phyloP scores from a whole-genome alignment of 2,329 filamentous ascomycete genomes.

The Penicillium sp. region DNA sequence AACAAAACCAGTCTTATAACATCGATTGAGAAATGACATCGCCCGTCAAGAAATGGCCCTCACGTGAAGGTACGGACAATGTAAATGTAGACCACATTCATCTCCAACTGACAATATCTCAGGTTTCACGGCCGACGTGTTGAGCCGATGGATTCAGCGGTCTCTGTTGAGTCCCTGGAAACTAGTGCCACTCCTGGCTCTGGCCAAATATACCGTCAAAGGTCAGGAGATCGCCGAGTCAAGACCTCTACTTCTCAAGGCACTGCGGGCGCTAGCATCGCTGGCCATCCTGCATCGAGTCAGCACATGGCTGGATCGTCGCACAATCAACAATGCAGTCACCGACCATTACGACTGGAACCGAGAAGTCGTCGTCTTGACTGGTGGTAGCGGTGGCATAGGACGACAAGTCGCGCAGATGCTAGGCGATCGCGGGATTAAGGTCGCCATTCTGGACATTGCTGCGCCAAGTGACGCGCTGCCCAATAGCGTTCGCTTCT shows the following conservation, averaged over 20 bases:
- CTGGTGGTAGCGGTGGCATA: slow-evolving; percentile 69
- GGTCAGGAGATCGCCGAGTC: slow-evolving; percentile 52
- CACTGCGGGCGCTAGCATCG: slow-evolving; percentile 50
- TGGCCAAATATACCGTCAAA: slow-evolving; percentile 58
- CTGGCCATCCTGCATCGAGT: slow-evolving; percentile 48
- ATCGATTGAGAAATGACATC: slow-evolving; percentile 8
- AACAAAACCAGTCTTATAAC: no score
- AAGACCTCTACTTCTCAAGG: slow-evolving; percentile 48
- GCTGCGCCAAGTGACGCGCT: slow-evolving; percentile 29
- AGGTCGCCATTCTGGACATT: slow-evolving; percentile 63
- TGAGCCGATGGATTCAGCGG: slow-evolving; percentile 52
- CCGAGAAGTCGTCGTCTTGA: slow-evolving; percentile 65
- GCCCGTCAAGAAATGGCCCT: slow-evolving; percentile 22
- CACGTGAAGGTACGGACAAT: slow-evolving; percentile 29
- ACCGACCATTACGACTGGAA: slow-evolving; percentile 48
- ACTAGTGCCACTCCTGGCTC: slow-evolving; percentile 58
- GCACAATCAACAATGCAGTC: slow-evolving; percentile 44
- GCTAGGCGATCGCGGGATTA: slow-evolving; percentile 59
- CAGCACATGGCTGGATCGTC: slow-evolving; percentile 49
- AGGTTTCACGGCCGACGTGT: slow-evolving; percentile 55
- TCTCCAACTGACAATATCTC: slow-evolving; percentile 6
- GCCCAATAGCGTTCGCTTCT: slow-evolving; percentile 54
- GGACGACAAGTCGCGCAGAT: slow-evolving; percentile 60
- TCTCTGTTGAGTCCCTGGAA: slow-evolving; percentile 61
- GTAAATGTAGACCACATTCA: neutral